These are phyloP conservation scores for Stromatinia cepivora DNA, from an alignment of 2,329 filamentous ascomycete genomes.

Conservation along the genomic window DNA sequence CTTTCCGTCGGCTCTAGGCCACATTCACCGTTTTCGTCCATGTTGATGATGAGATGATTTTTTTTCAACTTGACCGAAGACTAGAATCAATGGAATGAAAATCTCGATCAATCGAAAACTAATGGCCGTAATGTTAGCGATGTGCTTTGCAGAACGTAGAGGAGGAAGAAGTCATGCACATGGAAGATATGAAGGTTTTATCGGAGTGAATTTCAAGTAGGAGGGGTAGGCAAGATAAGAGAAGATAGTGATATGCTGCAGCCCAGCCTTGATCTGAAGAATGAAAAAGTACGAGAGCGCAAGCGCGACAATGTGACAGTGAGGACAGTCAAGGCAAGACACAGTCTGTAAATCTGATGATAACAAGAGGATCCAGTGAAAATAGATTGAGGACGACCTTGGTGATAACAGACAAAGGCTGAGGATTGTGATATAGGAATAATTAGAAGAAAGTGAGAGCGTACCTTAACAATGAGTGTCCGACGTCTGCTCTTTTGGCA, in stretches of 20 bases:
- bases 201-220: background rate
- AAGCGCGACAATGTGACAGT: background rate
- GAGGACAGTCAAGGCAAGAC: background rate
- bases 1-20: background rate
- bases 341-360: background rate
- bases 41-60: slow-evolving; percentile 2
- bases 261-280: background rate
- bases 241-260: background rate
- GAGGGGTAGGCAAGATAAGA: background rate
- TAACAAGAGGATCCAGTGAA: background rate
- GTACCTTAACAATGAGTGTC: background rate
- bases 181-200: background rate
- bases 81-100: background rate
- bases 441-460: background rate
- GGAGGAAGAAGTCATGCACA: background rate
- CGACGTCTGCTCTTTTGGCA: background rate
- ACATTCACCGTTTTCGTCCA: slow-evolving; percentile 13
- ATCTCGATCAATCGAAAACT: background rate
- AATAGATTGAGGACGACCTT: background rate
- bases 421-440: background rate
- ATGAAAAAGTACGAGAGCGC: background rate
- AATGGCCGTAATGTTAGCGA: background rate
- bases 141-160: background rate
- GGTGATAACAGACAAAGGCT: background rate
- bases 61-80: background rate